phyloP scores from a whole-genome alignment of 345 rosid species.

The Cardiospermum halicacabum region DNA sequence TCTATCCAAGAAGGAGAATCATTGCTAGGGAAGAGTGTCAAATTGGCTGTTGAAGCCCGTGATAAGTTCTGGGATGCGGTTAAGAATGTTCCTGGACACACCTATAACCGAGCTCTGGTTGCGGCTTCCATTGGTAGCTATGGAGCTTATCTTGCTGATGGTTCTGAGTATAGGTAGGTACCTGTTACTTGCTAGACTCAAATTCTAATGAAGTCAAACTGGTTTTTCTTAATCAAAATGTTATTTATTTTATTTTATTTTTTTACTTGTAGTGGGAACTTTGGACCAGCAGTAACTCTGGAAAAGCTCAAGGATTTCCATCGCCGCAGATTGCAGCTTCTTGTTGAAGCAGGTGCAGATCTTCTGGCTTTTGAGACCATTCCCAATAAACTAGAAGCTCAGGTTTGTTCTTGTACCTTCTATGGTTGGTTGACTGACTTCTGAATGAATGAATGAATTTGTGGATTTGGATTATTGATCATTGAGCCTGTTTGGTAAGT shows the following conservation, averaged over 20 bases:
- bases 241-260: too few relatives aligned
- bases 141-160: constrained; percentile 95
- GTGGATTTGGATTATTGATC: neutral
- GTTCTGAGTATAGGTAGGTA: constrained; percentile 81
- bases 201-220: too few relatives aligned
- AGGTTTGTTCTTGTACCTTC: constrained; percentile 37
- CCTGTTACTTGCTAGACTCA: too few relatives aligned
- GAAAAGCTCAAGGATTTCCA: constrained; percentile 86
- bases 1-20: constrained; percentile 65
- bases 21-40: constrained; percentile 62
- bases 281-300: constrained; percentile 52
- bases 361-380: constrained; percentile 90
- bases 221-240: too few relatives aligned
- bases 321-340: constrained; percentile 71
- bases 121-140: constrained; percentile 95
- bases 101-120: constrained; percentile 66
- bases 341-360: constrained; percentile 81
- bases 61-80: constrained; percentile 70
- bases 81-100: constrained; percentile 33
- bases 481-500: too few relatives aligned
- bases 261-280: constrained; percentile 49
- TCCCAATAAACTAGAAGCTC: constrained; percentile 89
- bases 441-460: neutral
- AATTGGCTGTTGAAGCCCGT: constrained; percentile 75
- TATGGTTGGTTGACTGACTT: neutral